Evolutionary conservation across 805 yeast species (phyloP).

Genomic region (Sugiyamaella americana): DNA sequence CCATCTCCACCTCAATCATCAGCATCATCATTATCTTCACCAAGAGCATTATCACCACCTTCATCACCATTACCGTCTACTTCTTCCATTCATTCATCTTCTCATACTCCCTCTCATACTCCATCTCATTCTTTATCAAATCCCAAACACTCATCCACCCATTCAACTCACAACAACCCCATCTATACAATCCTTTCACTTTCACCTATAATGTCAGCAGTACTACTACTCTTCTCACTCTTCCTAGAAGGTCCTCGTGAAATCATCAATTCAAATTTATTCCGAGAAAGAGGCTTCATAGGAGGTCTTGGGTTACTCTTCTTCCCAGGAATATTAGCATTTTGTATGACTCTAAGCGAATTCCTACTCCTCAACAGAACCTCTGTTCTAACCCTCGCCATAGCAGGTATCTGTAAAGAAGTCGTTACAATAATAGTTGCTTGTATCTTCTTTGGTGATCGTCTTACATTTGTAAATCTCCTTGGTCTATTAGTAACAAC

Average conservation of each 20-base stretch:
- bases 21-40: not conserved
- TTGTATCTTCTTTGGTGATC: constrained; percentile 65
- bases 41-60: constrained; percentile 1
- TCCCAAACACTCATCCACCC: not conserved
- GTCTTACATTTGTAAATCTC: constrained; percentile 57
- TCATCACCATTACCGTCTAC: constrained; percentile 1
- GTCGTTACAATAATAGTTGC: constrained; percentile 68
- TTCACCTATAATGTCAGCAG: constrained; percentile 74
- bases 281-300: constrained; percentile 55
- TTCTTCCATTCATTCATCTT: not conserved
- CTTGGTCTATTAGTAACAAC: constrained; percentile 72
- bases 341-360: constrained; percentile 78
- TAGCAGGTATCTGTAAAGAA: constrained; percentile 93
- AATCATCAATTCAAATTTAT: constrained; percentile 51
- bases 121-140: not conserved
- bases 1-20: too few species aligned
- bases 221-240: constrained; percentile 57
- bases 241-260: constrained; percentile 60
- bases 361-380: constrained; percentile 76
- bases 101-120: not conserved
- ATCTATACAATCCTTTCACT: constrained; percentile 76
- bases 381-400: constrained; percentile 75
- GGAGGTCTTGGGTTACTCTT: constrained; percentile 53
- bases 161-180: constrained; percentile 43
- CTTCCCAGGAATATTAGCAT: constrained; percentile 82